A percentile compares a stretch with the other conserved stretches of the same genome.
phyloP scores from a whole-genome alignment of 345 rosid species.

The Eucalyptus shirleyi region DNA sequence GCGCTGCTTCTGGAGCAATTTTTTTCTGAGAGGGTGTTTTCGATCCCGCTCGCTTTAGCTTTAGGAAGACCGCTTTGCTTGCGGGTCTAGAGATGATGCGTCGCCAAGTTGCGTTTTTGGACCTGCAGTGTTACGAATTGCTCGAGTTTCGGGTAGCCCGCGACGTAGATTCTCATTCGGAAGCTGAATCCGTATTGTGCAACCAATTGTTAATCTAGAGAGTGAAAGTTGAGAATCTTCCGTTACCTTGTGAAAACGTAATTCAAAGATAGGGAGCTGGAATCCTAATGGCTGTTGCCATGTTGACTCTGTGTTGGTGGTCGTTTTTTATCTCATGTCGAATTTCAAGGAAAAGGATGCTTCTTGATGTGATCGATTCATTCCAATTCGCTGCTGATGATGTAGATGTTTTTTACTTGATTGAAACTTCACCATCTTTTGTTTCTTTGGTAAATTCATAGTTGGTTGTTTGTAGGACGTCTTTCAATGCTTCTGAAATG shows the following conservation, averaged over 20 bases:
- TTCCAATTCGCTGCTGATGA: not conserved
- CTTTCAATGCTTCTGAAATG: not conserved
- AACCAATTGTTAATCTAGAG: not conserved
- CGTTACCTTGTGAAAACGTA: not conserved
- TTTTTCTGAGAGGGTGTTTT: not conserved
- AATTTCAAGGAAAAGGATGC: not conserved
- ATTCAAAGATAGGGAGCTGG: not conserved
- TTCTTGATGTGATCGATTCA: not conserved
- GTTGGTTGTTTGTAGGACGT: not conserved
- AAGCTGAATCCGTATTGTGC: not conserved
- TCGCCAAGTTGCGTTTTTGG: not conserved
- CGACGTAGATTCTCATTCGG: not conserved
- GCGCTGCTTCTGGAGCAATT: not conserved
- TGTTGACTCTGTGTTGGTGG: not conserved
- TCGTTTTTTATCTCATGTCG: not conserved
- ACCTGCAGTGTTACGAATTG: not conserved
- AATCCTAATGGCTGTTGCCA: not conserved
- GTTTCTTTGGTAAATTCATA: not conserved
- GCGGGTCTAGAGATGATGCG: not conserved
- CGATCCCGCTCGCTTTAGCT: not conserved
- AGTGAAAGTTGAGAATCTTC: not conserved
- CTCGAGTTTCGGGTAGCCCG: not conserved
- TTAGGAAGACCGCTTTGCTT: not conserved
- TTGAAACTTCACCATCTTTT: not conserved
- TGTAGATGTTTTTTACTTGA: not conserved